These are phyloP conservation scores for Cicer chorassanicum DNA, from an alignment of 306 rosid genomes.

Conservation along the genomic window DNA sequence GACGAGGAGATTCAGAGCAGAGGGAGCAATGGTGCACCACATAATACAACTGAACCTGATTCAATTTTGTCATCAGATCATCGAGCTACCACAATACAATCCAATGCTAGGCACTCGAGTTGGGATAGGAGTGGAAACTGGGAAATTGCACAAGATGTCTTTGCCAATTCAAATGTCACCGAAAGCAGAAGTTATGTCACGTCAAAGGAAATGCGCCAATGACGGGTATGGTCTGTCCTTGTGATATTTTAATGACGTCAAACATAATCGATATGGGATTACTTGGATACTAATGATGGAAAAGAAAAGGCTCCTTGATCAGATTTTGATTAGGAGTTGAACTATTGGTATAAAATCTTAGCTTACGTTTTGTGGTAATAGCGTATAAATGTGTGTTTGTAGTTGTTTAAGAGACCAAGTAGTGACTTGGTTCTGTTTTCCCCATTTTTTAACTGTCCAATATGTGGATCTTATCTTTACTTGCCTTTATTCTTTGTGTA, in stretches of 20 bases:
- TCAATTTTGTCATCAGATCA: slow-evolving; percentile 77
- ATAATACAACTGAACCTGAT: slow-evolving; percentile 63
- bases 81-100: slow-evolving; percentile 76
- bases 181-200: slow-evolving; percentile 73
- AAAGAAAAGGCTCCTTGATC: slow-evolving; percentile 40
- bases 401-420: slow-evolving; percentile 58
- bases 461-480: slow-evolving; percentile 46
- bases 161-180: slow-evolving; percentile 64
- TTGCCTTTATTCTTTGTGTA: slow-evolving; percentile 67
- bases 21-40: slow-evolving; percentile 73
- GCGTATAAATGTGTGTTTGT: slow-evolving; percentile 61
- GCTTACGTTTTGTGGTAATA: slow-evolving; percentile 40
- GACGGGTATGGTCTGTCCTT: slow-evolving; percentile 45
- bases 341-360: slow-evolving; percentile 45
- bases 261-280: slow-evolving; percentile 43
- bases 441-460: slow-evolving; percentile 36
- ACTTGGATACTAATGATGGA: slow-evolving; percentile 42
- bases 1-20: slow-evolving; percentile 72
- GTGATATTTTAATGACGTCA: slow-evolving; percentile 43
- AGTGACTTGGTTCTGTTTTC: slow-evolving; percentile 40
- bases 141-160: slow-evolving; percentile 75
- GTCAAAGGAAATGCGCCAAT: slow-evolving; percentile 61
- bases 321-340: slow-evolving; percentile 43
- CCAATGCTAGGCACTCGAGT: slow-evolving; percentile 75
- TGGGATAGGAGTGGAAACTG: slow-evolving; percentile 87